Evolutionary conservation across 1,284 basidiomycete species (phyloP).

Genomic region (Agroathelia rolfsii): DNA sequence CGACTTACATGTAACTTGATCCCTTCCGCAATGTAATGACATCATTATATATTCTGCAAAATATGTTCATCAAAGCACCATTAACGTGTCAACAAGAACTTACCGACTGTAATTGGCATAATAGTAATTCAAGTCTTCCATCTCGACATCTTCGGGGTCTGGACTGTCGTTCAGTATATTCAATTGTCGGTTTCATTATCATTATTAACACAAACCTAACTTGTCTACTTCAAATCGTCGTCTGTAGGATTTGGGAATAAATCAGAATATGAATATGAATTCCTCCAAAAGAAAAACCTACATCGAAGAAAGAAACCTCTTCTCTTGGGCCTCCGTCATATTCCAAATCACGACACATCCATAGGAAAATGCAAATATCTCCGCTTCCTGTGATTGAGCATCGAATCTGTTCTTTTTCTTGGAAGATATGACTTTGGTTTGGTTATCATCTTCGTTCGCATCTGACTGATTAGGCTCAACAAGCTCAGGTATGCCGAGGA

Average conservation of each 20-base stretch:
- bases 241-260: constrained; percentile 30
- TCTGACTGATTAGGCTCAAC: constrained; percentile 21
- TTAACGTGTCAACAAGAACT: constrained; percentile 16
- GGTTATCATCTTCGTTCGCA: constrained; percentile 22
- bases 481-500: constrained; percentile 66
- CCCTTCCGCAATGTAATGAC: constrained; percentile 93
- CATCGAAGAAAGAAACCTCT: constrained; percentile 81
- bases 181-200: neutral
- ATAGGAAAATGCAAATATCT: constrained; percentile 91
- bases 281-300: constrained; percentile 31
- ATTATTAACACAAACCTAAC: constrained; percentile 60
- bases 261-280: constrained; percentile 4
- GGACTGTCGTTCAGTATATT: constrained; percentile 4
- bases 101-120: constrained; percentile 93
- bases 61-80: constrained; percentile 7
- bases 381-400: constrained; percentile 61
- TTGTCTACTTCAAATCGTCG: constrained; percentile 90
- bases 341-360: constrained; percentile 96
- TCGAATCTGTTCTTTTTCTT: constrained; percentile 58
- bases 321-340: constrained; percentile 90
- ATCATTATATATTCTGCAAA: constrained; percentile 87
- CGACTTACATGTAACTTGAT: constrained; percentile 84
- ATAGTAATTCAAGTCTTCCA: constrained; percentile 96
- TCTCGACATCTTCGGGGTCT: constrained; percentile 81
- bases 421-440: constrained; percentile 23